Base-by-base conservation (phyloP, 257 asterid species). In the Fraxinus quadrangulata region DNA sequence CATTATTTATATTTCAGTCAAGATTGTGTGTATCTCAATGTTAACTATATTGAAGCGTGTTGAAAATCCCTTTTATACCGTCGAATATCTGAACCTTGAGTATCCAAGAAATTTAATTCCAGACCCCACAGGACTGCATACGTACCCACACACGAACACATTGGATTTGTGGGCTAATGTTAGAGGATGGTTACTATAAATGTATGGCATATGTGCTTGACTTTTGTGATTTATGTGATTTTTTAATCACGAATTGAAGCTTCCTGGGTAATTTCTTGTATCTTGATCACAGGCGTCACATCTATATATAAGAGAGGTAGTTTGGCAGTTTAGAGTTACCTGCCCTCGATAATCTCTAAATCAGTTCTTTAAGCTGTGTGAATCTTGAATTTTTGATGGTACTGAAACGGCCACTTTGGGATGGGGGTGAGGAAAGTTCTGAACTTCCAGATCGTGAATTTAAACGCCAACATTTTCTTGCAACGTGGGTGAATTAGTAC, bases 231-330 rank as follows among this genome's bases (percentile, higher is more conserved):
- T 59, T 67, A 19, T 78, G 80, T 81, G 80, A 80, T 81, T 72
- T 42, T 83, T 86, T 78, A 69, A 70, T 73, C 73, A 73, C 56
- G 11, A 33, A n/a, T 42, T 80, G 96, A 90, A 89, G 84, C 84
- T 94, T 92, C 93, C 81, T 61, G 23, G 81, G 90, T 61, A 81
- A 84, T 85, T 93, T 88, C 96, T 78, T 72, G 67, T 28, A 5
- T 71, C 49, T 66, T 80, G 31, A 42, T 77, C 81, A 21, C 71
- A 30, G n/a, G 33, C 33, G 2, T 13, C n/a, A 0, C 45, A 10
- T 16, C 69, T 79, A 54, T 86, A 59, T 85, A 89, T 75, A 75
- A 33, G 36, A 31, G 47, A 63, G 78, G 31, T 78, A 80, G 81
- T 78, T 81, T n/a, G 72, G 65, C 83, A 67, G 86, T 84, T 90